Conservation (phyloP, 2,329 filamentous ascomycete genomes). For the Metarhizium rileyi region DNA sequence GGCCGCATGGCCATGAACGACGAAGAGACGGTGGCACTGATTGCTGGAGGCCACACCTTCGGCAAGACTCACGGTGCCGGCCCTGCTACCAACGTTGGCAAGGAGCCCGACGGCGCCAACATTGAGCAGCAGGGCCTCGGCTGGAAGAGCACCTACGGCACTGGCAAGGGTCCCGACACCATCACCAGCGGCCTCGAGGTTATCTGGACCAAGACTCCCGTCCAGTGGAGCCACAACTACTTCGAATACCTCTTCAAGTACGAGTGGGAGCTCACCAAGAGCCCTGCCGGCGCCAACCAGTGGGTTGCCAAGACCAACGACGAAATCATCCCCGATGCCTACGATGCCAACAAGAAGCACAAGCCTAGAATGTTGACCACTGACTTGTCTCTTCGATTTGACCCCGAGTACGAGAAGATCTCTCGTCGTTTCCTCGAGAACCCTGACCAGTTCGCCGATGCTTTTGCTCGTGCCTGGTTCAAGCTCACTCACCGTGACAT, state of each 20-base stretch:
- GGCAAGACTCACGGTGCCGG: conserved; percentile 74
- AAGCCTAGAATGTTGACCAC: conserved; percentile 68
- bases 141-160: conserved; percentile 55
- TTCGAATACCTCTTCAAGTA: conserved; percentile 69
- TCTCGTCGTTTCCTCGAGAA: conserved; percentile 59
- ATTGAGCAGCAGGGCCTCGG: conserved; percentile 62
- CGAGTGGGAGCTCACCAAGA: conserved; percentile 69
- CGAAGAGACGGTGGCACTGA: conserved; percentile 71
- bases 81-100: conserved; percentile 51
- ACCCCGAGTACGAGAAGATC: conserved; percentile 68
- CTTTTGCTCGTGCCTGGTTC: conserved; percentile 69
- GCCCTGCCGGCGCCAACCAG: conserved; percentile 66
- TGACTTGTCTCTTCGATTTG: conserved; percentile 62
- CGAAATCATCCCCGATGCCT: conserved; percentile 60
- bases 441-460: conserved; percentile 58
- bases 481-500: conserved; percentile 76
- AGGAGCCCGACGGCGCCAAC: conserved; percentile 55
- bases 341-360: conserved; percentile 61
- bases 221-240: conserved; percentile 66
- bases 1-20: conserved; percentile 77
- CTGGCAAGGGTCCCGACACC: conserved; percentile 61
- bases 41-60: conserved; percentile 69
- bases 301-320: conserved; percentile 64
- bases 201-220: conserved; percentile 67
- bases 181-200: conserved; percentile 73